Evolutionary conservation across 352 stramenopile species (phyloP), one percentile per base, ranked within the genome.

Genomic region (Thalassiosira mediterranea): DNA sequence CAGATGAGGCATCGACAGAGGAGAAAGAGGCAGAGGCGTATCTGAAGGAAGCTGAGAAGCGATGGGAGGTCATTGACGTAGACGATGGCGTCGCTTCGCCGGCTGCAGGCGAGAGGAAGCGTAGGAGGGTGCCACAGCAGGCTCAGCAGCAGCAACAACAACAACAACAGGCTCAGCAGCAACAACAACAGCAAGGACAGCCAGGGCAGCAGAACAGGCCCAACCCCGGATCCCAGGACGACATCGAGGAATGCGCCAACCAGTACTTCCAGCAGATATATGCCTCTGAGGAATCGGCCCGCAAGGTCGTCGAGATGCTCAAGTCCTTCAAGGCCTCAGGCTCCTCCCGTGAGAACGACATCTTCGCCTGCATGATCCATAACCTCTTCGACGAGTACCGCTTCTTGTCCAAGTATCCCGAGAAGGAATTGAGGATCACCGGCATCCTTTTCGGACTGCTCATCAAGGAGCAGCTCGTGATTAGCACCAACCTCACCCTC

Each of bases 251-350:
- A 83, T 94, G 98, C 76, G 96, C 97, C 17, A 98, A 98, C 79
- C 93, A 93, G 5, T 98, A 99, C 82, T 99, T 99, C 84, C 96
- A 99, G 85, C 96, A 98, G 79, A 99, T 99, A 62, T 99, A 99
- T 87, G 98, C 95, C 11, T 97, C 93, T 5, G 96, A 99, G 81
- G 95, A 99, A 81, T 98, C 96, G 69, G 98, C 98, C 70, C 97
- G 96, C 28, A 96, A 98, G 68, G 95, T 99, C 8, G 96, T 99
- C 28, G 95, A 97, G 67, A 98, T 98, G 95, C 90, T 99, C 31
- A 98, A 98, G 83, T 92, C 93, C n/a, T 99, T 99, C 90, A 97
- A 99, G 88, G 91, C 89, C 21, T 98, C 95, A 11, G 93, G 94
- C 5, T 96, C 98, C 66, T 91, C 94, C 29, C 93, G 95, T 48